phyloP scores from a whole-genome alignment of 2,329 filamentous ascomycete species.

The Monosporascus sp. region DNA sequence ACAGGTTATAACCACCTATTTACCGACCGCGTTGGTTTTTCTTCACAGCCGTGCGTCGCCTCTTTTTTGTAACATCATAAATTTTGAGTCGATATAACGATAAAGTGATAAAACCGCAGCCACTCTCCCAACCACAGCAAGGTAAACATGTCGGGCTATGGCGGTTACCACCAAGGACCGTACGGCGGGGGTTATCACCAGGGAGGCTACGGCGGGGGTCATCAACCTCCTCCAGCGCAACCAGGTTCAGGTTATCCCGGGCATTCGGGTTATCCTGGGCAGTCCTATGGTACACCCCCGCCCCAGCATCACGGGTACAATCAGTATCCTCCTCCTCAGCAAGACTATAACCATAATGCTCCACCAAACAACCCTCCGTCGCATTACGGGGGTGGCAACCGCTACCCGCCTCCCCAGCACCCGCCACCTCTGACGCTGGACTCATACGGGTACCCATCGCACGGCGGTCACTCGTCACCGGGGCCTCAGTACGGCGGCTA shows the following conservation, averaged over 20 bases:
- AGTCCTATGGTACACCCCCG: conserved; percentile 18
- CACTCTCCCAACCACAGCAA: background rate
- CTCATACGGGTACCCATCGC: conserved; percentile 40
- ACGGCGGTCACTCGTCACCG: conserved; percentile 2
- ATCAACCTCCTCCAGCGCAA: background rate
- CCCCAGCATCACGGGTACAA: conserved; percentile 21
- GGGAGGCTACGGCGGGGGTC: conserved; percentile 15
- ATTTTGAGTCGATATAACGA: background rate
- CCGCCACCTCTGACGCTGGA: conserved; percentile 39
- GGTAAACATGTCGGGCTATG: conserved; percentile 27
- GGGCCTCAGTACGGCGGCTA: conserved; percentile 12
- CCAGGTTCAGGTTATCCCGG: background rate
- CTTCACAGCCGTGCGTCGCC: background rate
- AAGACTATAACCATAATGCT: conserved; percentile 9
- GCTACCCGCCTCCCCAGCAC: conserved; percentile 22
- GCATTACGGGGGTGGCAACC: conserved; percentile 11
- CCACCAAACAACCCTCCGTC: conserved; percentile 7
- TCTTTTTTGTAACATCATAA: background rate
- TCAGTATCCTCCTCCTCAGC: conserved; percentile 17
- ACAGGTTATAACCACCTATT: too few relatives aligned
- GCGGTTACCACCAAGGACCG: conserved; percentile 32
- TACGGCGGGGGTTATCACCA: conserved; percentile 23
- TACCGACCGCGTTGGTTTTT: too few relatives aligned
- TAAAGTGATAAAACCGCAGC: background rate
- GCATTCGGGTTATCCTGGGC: too few relatives aligned